Evolutionary conservation across 2,329 filamentous ascomycete genomes (phyloP), one percentile per base, ranked within the genome.

Genomic region (Phoma sp.): DNA sequence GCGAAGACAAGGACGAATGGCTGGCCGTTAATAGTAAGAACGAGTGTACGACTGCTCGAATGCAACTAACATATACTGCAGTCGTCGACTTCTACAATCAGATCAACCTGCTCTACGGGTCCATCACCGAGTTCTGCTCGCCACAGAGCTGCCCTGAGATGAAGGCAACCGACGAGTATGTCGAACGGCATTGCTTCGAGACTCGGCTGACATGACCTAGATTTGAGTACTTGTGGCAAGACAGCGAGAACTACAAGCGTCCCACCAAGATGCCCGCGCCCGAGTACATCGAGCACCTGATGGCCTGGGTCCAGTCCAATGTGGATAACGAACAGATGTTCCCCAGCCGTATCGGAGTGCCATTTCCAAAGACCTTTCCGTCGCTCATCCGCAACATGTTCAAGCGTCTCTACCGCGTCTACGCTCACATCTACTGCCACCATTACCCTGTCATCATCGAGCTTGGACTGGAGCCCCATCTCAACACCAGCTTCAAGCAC

Each of bases 1-100:
- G 96, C 55, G 95, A 99, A 74, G 95, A 99, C 72, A 84, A 96
- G 78, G 96, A 97, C 73, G 95, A 99, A 78, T 99, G 95, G 95
- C 79, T 99, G 58, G 95, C 95, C 25, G 95, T 99, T 67, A 99
- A 99, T 79, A 90, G 93, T 96, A 80, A 67, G 86, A 24, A 22
- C 18, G 25, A 10, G 32, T 65, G 37, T 25, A 14, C 25, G 9
- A 29, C 27, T 29, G 27, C 9, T 23, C 37, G 30, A 40, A 22
- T 6, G 23, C 41, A n/a, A 33, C 59, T 61, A 37, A 67, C 23
- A 27, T 25, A n/a, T 8, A 10, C 27, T 9, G n/a, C 42, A 96
- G 93, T 99, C 80, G 95, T 99, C 80, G 95, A 99, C 78, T 99
- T 99, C 78, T 99, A 99, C 86, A 99, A 99, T 81, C 95, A 99